These are phyloP conservation scores for Deinandra increscens DNA, from an alignment of 129 eudicot genomes.

Conservation along the genomic window DNA sequence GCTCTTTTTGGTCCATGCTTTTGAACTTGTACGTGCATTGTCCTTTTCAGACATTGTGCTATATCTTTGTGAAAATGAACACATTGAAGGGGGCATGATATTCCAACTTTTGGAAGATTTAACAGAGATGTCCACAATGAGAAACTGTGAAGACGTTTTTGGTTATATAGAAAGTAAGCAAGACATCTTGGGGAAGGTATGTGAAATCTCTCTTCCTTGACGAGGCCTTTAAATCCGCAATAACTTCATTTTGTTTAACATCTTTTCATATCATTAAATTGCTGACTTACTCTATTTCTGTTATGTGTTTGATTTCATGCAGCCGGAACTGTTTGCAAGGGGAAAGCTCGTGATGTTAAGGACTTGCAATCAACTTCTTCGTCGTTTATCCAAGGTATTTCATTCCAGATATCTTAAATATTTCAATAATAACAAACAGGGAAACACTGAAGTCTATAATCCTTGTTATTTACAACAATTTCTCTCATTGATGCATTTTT, in stretches of 20 bases:
- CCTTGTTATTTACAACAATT: background rate
- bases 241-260: background rate
- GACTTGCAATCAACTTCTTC: slow-evolving; percentile 97
- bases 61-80: slow-evolving; percentile 97
- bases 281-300: background rate
- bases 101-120: slow-evolving; percentile 95
- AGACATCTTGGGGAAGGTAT: slow-evolving; percentile 89
- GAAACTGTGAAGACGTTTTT: slow-evolving; percentile 86
- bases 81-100: slow-evolving; percentile 95
- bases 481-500: background rate
- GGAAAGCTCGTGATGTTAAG: slow-evolving; percentile 99
- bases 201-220: slow-evolving; percentile 13
- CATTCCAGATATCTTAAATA: background rate
- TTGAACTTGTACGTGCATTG: background rate
- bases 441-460: background rate
- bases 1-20: background rate
- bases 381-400: slow-evolving; percentile 88
- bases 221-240: background rate
- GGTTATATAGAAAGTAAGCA: slow-evolving; percentile 97
- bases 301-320: slow-evolving; percentile 23
- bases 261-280: background rate
- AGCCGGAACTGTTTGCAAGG: slow-evolving; percentile 95
- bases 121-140: slow-evolving; percentile 99
- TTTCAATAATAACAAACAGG: background rate
- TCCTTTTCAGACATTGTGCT: slow-evolving; percentile 67